Base-by-base conservation (phyloP, 306 rosid genomes). In the Prunus kanzakura region DNA sequence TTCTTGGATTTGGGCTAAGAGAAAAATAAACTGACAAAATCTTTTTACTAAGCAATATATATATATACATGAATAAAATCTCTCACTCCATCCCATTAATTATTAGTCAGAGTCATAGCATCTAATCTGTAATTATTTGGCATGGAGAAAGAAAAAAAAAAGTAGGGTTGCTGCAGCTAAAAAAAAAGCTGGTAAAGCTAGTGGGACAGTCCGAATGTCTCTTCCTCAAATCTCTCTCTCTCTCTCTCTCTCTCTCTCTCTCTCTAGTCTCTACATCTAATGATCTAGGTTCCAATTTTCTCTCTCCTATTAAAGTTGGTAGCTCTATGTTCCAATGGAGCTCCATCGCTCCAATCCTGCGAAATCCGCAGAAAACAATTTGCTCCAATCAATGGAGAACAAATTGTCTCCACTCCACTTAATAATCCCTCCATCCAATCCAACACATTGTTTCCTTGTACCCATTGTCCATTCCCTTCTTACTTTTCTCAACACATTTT, bases 181-280 rank as follows among this genome's bases (percentile, higher is more conserved):
- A 79, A 91, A 58, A 16, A 73, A 87, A 84, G 90, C 86, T 82
- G 92, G 80, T 72, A 87, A 86, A 93, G 92, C 73, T 45, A 58
- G 96, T 91, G 98, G 96, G 97, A 90, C 98, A 91, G 87, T 91
- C 96, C 94, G 93, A 90, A 93, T 93, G 96, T 90, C 97, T 90
- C 93, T 76, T 83, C 83, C 69, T 35, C 78, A 75, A 64, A 41
- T 71, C 70, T 74, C 76, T 76, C 84, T 62, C 43, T 11, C 19
- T 81, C 78, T 80, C 69, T 82, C 19, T 81, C 78, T 80, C 69
- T 82, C 71, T 47, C 11, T 65, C 35, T 30, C 69, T 82, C 67
- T 47, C 11, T 65, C 38, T 32, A 66, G 55, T 56, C 67, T 80
- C 72, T 57, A 20, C 38, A 23, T 22, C 14, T 72, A 30, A 25